A percentile compares a stretch with the other conserved stretches of the same genome.
phyloP scores from a whole-genome alignment of 2,329 filamentous ascomycete genomes.

The Arthrobotrys sinensis region DNA sequence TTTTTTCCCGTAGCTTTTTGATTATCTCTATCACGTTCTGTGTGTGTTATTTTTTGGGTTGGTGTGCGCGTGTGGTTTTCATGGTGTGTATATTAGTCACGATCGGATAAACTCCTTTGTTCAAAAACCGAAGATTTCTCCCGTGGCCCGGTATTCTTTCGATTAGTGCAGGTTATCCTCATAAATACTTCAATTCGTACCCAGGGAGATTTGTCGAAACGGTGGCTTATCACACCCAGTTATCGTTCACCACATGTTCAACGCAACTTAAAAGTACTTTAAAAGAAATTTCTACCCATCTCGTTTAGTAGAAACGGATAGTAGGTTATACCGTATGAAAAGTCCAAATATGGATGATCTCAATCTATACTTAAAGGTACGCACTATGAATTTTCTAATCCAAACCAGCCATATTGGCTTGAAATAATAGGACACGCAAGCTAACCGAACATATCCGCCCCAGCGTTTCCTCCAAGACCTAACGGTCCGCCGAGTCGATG shows the following conservation, averaged over 20 bases:
- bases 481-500: conserved; percentile 19
- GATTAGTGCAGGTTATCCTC: too few species aligned
- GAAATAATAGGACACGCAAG: not conserved
- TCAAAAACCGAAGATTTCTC: not conserved
- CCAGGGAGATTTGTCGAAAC: too few species aligned
- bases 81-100: conserved; percentile 5
- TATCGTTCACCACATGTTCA: too few species aligned
- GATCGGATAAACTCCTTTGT: not conserved
- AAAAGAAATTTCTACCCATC: not conserved
- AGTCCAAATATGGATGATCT: conserved; percentile 28
- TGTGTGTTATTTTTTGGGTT: not conserved
- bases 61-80: too few species aligned
- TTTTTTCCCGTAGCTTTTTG: not conserved
- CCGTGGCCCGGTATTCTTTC: not conserved
- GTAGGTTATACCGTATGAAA: not conserved
- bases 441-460: not conserved
- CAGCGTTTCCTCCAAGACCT: conserved; percentile 53
- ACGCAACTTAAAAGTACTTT: too few species aligned
- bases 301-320: not conserved
- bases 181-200: too few species aligned
- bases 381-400: not conserved
- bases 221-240: too few species aligned
- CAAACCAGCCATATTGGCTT: not conserved
- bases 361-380: conserved; percentile 52
- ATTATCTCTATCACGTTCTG: not conserved